Conservation (phyloP, 192 early-diverging fungal species). For the Endogone sp. region DNA sequence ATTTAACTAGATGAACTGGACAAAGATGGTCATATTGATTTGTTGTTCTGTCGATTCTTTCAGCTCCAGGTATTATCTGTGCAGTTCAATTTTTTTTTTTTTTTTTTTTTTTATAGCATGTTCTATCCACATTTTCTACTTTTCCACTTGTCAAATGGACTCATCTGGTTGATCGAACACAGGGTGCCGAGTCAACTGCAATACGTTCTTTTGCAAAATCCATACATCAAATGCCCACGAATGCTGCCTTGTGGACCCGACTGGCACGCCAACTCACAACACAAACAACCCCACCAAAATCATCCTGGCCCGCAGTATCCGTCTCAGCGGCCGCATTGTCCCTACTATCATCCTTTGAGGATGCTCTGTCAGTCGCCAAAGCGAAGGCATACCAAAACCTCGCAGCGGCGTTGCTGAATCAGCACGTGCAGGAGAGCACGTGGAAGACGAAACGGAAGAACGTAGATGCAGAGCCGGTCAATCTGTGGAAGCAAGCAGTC, state of each 20-base stretch:
- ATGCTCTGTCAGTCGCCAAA: constrained; percentile 23
- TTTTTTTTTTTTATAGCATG: background rate
- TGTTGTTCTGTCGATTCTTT: constrained; percentile 8
- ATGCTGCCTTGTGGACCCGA: constrained; percentile 32
- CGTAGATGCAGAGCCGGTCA: constrained; percentile 14
- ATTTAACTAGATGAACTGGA: constrained; percentile 8
- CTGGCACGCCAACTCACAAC: constrained; percentile 33
- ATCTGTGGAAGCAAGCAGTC: constrained; percentile 2
- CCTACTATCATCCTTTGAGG: constrained; percentile 15
- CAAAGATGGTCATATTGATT: background rate
- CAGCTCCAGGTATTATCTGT: background rate
- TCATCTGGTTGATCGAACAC: background rate
- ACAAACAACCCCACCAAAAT: background rate
- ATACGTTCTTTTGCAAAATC: constrained; percentile 34
- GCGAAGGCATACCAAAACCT: constrained; percentile 32
- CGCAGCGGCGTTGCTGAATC: constrained; percentile 29
- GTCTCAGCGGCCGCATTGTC: constrained; percentile 27
- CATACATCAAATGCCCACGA: constrained; percentile 35
- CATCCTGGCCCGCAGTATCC: constrained; percentile 14
- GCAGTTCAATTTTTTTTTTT: background rate
- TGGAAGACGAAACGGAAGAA: constrained; percentile 14
- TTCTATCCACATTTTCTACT: no score
- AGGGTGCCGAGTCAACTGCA: constrained; percentile 18
- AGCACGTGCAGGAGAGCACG: constrained; percentile 29
- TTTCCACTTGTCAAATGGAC: no score